Evolutionary conservation across 768 basidiomycete genomes (phyloP).

Genomic region (Collybia nuda): DNA sequence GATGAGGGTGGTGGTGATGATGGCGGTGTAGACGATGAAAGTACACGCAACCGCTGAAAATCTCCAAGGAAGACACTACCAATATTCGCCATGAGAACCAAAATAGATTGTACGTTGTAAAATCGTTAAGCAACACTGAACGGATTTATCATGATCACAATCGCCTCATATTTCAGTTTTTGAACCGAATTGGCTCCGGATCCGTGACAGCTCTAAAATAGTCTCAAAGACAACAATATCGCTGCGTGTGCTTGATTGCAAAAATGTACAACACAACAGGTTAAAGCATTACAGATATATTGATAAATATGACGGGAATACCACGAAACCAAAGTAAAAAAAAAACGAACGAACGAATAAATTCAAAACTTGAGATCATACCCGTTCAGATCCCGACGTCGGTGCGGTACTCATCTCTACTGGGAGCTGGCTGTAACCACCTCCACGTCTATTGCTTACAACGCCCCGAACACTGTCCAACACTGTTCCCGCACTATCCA

Average conservation of each 20-base stretch:
- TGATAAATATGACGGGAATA: background rate
- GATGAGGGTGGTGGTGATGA: conserved; percentile 40
- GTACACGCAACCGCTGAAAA: conserved; percentile 60
- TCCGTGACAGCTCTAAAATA: too few species aligned
- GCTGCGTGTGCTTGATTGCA: too few species aligned
- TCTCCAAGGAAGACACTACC: conserved; percentile 86
- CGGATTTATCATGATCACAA: background rate
- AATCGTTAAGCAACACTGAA: too few species aligned
- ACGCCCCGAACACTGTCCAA: conserved; percentile 41
- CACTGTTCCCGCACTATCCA: conserved; percentile 43
- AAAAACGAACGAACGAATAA: background rate
- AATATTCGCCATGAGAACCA: conserved; percentile 46
- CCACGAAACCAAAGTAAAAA: too few species aligned
- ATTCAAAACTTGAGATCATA: background rate
- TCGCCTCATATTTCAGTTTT: too few species aligned
- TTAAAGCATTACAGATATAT: background rate
- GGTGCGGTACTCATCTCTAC: conserved; percentile 53
- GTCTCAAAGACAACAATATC: too few species aligned
- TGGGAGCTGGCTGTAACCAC: conserved; percentile 71
- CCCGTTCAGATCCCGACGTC: conserved; percentile 9
- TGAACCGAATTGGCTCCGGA: too few species aligned
- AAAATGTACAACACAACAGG: too few species aligned
- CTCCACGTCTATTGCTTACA: conserved; percentile 37
- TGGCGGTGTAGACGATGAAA: conserved; percentile 37
- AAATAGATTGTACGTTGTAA: background rate